Percentiles rank a stretch among this genome's conserved stretches.
Evolutionary conservation across 2,329 filamentous ascomycete genomes (phyloP).

Genomic region (Cercospora sesami): DNA sequence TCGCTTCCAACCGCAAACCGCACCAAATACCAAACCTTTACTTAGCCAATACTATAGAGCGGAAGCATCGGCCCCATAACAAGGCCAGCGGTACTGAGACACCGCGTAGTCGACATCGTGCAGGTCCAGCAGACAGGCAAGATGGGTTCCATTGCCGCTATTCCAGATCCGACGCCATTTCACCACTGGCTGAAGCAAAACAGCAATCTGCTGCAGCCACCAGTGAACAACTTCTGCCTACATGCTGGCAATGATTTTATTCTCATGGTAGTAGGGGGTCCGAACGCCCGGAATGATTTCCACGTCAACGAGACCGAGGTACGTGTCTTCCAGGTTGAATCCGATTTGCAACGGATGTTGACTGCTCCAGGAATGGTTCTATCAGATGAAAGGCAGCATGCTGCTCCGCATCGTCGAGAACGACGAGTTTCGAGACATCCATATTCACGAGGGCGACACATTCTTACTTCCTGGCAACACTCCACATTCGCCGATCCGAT

Average conservation of each 20-base stretch:
- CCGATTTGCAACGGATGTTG: neutral
- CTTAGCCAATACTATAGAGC: neutral
- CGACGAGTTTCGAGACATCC: slow-evolving; percentile 72
- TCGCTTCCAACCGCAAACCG: neutral
- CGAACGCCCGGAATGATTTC: slow-evolving; percentile 93
- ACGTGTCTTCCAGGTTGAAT: neutral
- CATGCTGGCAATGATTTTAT: slow-evolving; percentile 84
- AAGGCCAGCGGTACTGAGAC: neutral
- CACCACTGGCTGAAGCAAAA: slow-evolving; percentile 71
- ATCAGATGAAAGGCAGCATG: slow-evolving; percentile 92
- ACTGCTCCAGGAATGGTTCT: slow-evolving; percentile 81
- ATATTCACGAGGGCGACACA: slow-evolving; percentile 90
- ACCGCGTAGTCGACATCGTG: neutral
- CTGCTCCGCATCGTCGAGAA: slow-evolving; percentile 83
- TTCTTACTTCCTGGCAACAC: slow-evolving; percentile 87
- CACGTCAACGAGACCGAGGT: slow-evolving; percentile 82
- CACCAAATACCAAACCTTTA: neutral
- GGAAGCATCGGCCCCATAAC: neutral
- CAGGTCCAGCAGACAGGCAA: neutral
- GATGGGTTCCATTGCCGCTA: slow-evolving; percentile 10
- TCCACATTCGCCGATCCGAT: slow-evolving; percentile 91
- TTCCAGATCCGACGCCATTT: slow-evolving; percentile 18
- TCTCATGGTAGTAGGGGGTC: slow-evolving; percentile 92
- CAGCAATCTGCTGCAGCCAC: slow-evolving; percentile 85
- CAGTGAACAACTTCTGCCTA: slow-evolving; percentile 96